Conservation (phyloP, 2,329 filamentous ascomycete species). For the Fusarium dlaminii region DNA sequence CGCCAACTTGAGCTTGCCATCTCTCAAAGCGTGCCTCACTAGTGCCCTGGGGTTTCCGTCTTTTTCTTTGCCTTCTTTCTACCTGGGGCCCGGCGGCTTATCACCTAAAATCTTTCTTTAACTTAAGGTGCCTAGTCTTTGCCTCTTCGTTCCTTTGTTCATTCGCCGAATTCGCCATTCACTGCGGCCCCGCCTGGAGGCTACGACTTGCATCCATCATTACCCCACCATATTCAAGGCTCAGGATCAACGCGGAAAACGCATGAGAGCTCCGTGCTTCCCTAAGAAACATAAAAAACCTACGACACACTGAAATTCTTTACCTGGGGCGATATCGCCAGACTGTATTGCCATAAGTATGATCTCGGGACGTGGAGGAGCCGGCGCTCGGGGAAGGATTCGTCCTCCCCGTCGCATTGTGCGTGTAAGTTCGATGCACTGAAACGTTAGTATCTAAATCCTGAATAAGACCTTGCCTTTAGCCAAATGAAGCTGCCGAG, state of each 20-base stretch:
- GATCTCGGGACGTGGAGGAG: slow-evolving; percentile 61
- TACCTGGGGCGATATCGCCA: slow-evolving; percentile 10
- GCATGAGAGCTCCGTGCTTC: not conserved
- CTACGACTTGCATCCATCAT: slow-evolving; percentile 13
- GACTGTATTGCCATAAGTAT: slow-evolving; percentile 43
- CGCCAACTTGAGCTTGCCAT: slow-evolving; percentile 39
- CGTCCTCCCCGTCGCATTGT: slow-evolving; percentile 55
- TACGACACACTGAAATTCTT: not conserved
- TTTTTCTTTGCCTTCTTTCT: slow-evolving; percentile 8
- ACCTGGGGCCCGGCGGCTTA: slow-evolving; percentile 23
- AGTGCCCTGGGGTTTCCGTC: slow-evolving; percentile 23
- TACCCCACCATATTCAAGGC: slow-evolving; percentile 32
- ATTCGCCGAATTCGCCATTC: not conserved
- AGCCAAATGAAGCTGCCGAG: slow-evolving; percentile 58
- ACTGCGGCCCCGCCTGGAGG: slow-evolving; percentile 20
- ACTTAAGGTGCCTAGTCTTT: not conserved
- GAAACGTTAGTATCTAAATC: not conserved
- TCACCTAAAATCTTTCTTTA: not conserved
- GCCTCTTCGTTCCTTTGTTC: not conserved
- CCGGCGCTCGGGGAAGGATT: slow-evolving; percentile 53
- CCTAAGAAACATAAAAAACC: not conserved
- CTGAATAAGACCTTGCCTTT: slow-evolving; percentile 33
- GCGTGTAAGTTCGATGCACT: slow-evolving; percentile 49
- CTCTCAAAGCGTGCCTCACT: slow-evolving; percentile 22
- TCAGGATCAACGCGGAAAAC: slow-evolving; percentile 6